Evolutionary conservation across 768 basidiomycete genomes (phyloP).

Genomic region (Suillus variegatus): DNA sequence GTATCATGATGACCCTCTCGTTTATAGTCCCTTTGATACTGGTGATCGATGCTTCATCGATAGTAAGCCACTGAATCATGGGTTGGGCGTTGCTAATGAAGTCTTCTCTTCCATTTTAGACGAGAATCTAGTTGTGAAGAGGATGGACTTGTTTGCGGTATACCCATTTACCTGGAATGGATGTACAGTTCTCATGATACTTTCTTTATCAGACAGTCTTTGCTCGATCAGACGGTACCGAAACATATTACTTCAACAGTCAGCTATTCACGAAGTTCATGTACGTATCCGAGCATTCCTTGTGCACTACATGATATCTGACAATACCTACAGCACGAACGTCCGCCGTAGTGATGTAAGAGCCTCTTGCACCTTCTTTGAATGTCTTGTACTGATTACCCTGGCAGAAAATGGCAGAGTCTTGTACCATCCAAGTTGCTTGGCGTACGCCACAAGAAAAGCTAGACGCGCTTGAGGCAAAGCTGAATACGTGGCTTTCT

Average conservation of each 20-base stretch:
- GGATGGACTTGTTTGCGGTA: slow-evolving; percentile 77
- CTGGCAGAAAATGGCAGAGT: slow-evolving; percentile 65
- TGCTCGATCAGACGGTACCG: slow-evolving; percentile 69
- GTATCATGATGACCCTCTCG: slow-evolving; percentile 7
- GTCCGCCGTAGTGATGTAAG: slow-evolving; percentile 69
- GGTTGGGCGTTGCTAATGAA: slow-evolving; percentile 1
- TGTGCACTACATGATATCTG: slow-evolving; percentile 5
- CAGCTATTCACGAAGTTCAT: slow-evolving; percentile 76
- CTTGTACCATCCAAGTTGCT: slow-evolving; percentile 66
- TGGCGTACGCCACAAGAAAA: slow-evolving; percentile 77
- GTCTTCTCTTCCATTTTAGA: slow-evolving; percentile 32
- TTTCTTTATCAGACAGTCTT: slow-evolving; percentile 57
- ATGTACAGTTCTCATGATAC: slow-evolving; percentile 6
- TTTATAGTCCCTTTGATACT: slow-evolving; percentile 69
- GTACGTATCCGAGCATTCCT: slow-evolving; percentile 37
- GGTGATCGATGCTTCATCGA: slow-evolving; percentile 83
- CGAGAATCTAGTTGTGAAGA: slow-evolving; percentile 75
- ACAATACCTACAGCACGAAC: slow-evolving; percentile 50
- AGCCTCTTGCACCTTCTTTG: slow-evolving; percentile 5
- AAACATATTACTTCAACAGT: slow-evolving; percentile 82
- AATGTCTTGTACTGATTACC: slow-evolving; percentile 13
- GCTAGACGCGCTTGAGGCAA: slow-evolving; percentile 66
- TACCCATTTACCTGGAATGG: slow-evolving; percentile 15
- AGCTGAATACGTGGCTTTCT: slow-evolving; percentile 72
- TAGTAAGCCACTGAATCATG: slow-evolving; percentile 32